phyloP scores from a whole-genome alignment of 208 protist genomes.

The Crithidia fasciculata region DNA sequence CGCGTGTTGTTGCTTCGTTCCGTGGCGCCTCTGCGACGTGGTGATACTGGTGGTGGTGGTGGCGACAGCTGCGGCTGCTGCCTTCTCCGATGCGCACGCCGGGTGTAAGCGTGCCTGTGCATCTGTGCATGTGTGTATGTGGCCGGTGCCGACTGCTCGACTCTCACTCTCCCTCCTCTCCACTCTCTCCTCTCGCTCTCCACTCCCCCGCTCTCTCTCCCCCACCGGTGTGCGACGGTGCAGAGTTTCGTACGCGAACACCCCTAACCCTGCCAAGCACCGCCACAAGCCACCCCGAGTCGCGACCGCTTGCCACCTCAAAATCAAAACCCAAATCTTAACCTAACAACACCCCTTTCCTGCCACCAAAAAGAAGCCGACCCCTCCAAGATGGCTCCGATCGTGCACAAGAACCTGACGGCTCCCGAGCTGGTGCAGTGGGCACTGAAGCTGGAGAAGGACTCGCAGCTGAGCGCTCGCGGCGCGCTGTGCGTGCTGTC shows the following conservation, averaged over 20 bases:
- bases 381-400: constrained; percentile 24
- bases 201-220: not conserved
- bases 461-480: constrained; percentile 73
- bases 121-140: not conserved
- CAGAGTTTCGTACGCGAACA: not conserved
- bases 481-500: constrained; percentile 87
- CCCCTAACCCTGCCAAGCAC: not conserved
- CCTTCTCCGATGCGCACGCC: too few relatives aligned
- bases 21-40: too few relatives aligned
- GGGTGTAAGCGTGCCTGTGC: too few relatives aligned
- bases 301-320: not conserved
- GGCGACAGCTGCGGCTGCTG: too few relatives aligned
- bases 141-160: too few relatives aligned
- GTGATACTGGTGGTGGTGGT: too few relatives aligned
- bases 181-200: not conserved
- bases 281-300: not conserved
- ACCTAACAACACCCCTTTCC: not conserved
- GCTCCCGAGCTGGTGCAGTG: constrained; percentile 55
- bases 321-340: not conserved
- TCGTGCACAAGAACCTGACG: constrained; percentile 58
- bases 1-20: too few relatives aligned
- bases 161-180: not conserved
- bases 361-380: not conserved
- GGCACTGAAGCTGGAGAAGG: constrained; percentile 74
- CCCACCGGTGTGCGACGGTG: not conserved